phyloP scores from a whole-genome alignment of 164 flowering plant species.

The Warburgia ugandensis region DNA sequence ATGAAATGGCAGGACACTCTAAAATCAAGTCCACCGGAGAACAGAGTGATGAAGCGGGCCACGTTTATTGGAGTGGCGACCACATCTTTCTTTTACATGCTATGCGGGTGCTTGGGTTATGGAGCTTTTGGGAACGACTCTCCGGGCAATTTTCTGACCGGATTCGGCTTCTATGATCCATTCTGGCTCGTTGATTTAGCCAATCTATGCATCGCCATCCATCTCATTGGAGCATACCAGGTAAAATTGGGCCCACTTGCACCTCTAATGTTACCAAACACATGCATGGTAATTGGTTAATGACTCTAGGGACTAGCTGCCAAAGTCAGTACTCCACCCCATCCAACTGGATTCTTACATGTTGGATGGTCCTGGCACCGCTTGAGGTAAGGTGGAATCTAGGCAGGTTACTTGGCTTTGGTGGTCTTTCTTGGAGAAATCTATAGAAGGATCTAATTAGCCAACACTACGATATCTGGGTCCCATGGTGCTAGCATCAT shows the following conservation, averaged over 20 bases:
- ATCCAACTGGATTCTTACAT: no score
- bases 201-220: constrained; percentile 48
- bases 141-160: constrained; percentile 75
- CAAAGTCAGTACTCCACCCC: no score
- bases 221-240: constrained; percentile 79
- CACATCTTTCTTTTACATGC: constrained; percentile 54
- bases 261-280: no score
- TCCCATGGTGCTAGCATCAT: no score
- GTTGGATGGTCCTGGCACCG: no score
- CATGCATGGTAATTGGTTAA: no score
- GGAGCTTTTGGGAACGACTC: constrained; percentile 78
- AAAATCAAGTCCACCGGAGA: constrained; percentile 55
- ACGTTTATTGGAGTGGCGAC: constrained; percentile 24
- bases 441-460: no score
- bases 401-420: no score
- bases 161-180: constrained; percentile 80
- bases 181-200: constrained; percentile 73
- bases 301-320: no score
- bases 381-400: no score
- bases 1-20: constrained; percentile 42
- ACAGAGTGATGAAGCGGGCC: constrained; percentile 58
- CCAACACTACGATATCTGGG: no score
- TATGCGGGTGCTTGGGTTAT: constrained; percentile 61
- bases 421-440: no score
- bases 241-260: constrained; percentile 19